These are phyloP conservation scores for Lactarius akahatsu DNA, from an alignment of 768 basidiomycete species.

Conservation along the genomic window DNA sequence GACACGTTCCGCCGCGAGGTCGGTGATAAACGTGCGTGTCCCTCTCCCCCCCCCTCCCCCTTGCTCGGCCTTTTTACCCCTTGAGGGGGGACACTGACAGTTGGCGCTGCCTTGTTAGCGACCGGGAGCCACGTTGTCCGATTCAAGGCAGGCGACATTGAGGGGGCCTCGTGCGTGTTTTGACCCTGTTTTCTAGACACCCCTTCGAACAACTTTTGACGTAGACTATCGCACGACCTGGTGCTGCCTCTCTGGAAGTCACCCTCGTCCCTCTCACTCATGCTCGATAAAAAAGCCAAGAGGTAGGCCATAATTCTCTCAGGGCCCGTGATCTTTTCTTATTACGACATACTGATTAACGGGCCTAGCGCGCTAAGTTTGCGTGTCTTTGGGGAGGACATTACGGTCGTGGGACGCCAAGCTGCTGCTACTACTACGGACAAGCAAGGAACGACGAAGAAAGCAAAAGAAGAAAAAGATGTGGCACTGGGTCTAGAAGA, in stretches of 20 bases:
- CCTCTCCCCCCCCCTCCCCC: not conserved
- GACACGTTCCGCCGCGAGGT: conserved; percentile 58
- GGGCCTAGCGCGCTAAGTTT: conserved; percentile 74
- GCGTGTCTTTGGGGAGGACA: conserved; percentile 78
- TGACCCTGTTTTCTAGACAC: not conserved
- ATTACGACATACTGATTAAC: conserved; percentile 7
- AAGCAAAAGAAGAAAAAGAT: not conserved
- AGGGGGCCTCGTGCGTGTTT: conserved; percentile 53
- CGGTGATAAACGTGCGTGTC: conserved; percentile 51
- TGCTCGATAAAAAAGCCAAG: conserved; percentile 97
- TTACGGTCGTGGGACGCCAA: conserved; percentile 53
- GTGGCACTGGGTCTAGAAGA: not conserved
- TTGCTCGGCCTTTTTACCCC: conserved; percentile 8
- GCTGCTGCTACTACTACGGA: conserved; percentile 28
- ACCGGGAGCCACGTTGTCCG: conserved; percentile 71
- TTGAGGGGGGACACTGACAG: not conserved
- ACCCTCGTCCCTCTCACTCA: conserved; percentile 78
- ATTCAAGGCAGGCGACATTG: conserved; percentile 55
- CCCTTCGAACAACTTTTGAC: not conserved
- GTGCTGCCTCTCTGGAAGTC: conserved; percentile 97
- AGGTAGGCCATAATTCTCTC: conserved; percentile 49
- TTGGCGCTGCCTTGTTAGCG: conserved; percentile 40
- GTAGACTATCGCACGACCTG: conserved; percentile 73
- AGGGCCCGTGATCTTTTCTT: conserved; percentile 2
- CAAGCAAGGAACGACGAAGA: conserved; percentile 30